A percentile compares a stretch with the other conserved stretches of the same genome.
phyloP scores from a whole-genome alignment of 352 stramenopile species.

The Sclerospora graminicola region DNA sequence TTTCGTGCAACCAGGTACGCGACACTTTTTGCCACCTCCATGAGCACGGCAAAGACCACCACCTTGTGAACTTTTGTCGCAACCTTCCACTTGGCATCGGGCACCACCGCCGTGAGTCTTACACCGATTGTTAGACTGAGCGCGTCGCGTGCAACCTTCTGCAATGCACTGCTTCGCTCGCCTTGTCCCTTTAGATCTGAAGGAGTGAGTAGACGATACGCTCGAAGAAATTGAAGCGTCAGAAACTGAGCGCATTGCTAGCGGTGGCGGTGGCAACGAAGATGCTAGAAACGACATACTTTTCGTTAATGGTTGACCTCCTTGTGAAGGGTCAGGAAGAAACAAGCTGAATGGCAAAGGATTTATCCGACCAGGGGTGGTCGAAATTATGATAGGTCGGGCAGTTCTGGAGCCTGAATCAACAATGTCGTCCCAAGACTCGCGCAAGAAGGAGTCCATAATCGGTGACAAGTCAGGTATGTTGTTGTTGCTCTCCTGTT shows the following conservation, averaged over 20 bases:
- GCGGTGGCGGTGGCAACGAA: constrained; percentile 13
- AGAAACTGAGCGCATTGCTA: constrained; percentile 13
- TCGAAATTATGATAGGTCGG: constrained; percentile 12
- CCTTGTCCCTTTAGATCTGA: constrained; percentile 16
- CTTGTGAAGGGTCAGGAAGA: constrained; percentile 6
- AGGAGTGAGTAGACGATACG: constrained; percentile 16
- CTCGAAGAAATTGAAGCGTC: constrained; percentile 18
- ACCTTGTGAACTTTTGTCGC: constrained; percentile 71
- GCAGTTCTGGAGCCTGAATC: constrained; percentile 14
- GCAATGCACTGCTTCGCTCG: constrained; percentile 60
- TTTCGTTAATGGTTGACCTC: constrained; percentile 8
- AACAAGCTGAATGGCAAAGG: constrained; percentile 22
- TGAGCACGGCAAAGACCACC: constrained; percentile 38
- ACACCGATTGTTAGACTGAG: constrained; percentile 74
- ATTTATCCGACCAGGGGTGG: constrained; percentile 14
- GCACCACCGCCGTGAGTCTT: constrained; percentile 74
- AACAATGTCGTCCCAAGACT: constrained; percentile 46
- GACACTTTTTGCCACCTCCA: constrained; percentile 66
- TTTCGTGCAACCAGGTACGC: constrained; percentile 55
- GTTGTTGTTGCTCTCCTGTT: constrained; percentile 19
- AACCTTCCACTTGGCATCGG: constrained; percentile 54
- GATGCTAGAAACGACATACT: constrained; percentile 9
- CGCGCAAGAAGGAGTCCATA: constrained; percentile 51
- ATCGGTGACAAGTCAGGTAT: constrained; percentile 32
- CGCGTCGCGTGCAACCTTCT: constrained; percentile 45